Base-by-base conservation (phyloP, 805 yeast species). In the Ogataea siamensis region DNA sequence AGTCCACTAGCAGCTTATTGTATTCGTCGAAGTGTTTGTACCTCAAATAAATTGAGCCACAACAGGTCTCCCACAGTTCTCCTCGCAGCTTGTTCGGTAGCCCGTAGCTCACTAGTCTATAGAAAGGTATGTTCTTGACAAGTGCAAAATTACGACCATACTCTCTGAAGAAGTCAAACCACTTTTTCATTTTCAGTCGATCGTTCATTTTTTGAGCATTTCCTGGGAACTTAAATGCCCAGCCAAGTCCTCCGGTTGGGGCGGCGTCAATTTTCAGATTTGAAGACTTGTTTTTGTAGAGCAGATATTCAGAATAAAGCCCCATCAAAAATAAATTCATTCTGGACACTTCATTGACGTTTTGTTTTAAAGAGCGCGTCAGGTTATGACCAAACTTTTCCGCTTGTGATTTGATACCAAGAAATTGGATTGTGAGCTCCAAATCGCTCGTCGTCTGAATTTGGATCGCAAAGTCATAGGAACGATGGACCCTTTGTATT, bases 71-170 rank as follows among this genome's bases (percentile, higher is more conserved):
- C 99, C 99, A 93, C 10, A 93, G 68, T 55, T 93, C 99, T 25
- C 99, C 99, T 49, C 99, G 73, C 37, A 93, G 67, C 42, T 94
- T 73, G 56, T 91, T 91, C n/a, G 98, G 98, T 16, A 93, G 70
- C 0, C 99, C 98, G 11, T 89, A 93, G 34, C 97, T 71, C 7
- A 93, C 74, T 34, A 93, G 72, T 54, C 84, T 85, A 59, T 80
- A 85, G 55, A 87, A 94, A 55, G 80, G 76, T 25, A 80, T 86
- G 39, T 83, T 86, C 32, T 79, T 74, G 1, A 86, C 71, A 13
- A 91, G 51, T 1, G 94, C 79, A 35, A 93, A 64, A 53, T 89
- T 88, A 32, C 95, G 71, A 19, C 99, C 99, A 53, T 88, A 82
- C 13, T 76, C 75, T 40, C 82, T 71, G 58, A 89, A 84, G 53